Evolutionary conservation across 148 eudicot genomes (phyloP).

Genomic region (Cornus florida): DNA sequence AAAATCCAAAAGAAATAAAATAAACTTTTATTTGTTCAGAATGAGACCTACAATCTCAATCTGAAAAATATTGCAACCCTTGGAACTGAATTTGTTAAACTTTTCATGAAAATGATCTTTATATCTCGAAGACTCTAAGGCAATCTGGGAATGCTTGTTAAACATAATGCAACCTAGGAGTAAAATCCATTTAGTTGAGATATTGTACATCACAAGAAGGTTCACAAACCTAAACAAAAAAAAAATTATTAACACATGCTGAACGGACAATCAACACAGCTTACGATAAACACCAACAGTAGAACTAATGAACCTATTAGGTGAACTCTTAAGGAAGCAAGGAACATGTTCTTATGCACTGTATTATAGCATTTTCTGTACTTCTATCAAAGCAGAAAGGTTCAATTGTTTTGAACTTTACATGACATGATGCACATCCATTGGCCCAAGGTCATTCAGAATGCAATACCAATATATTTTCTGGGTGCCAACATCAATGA

Average conservation of each 20-base stretch:
- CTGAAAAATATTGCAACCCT: neutral
- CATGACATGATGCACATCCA: neutral
- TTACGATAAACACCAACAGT: neutral
- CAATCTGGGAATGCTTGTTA: neutral
- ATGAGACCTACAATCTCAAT: neutral
- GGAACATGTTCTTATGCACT: neutral
- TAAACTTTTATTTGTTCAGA: neutral
- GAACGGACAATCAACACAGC: neutral
- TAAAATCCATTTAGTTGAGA: neutral
- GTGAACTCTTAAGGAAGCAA: neutral
- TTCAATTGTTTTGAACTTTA: neutral
- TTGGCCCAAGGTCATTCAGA: too few species aligned
- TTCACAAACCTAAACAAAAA: too few species aligned
- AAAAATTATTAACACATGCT: too few species aligned
- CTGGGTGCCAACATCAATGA: neutral
- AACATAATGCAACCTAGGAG: neutral
- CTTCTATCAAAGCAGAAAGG: neutral
- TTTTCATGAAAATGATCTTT: neutral
- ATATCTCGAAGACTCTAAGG: neutral
- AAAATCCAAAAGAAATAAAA: slow-evolving; percentile 13
- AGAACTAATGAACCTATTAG: neutral
- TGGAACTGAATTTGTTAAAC: neutral
- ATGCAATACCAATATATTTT: neutral
- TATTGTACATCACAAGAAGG: neutral
- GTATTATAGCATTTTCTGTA: neutral